phyloP scores from a whole-genome alignment of 2,329 filamentous ascomycete genomes.

The Cercospora sojina region DNA sequence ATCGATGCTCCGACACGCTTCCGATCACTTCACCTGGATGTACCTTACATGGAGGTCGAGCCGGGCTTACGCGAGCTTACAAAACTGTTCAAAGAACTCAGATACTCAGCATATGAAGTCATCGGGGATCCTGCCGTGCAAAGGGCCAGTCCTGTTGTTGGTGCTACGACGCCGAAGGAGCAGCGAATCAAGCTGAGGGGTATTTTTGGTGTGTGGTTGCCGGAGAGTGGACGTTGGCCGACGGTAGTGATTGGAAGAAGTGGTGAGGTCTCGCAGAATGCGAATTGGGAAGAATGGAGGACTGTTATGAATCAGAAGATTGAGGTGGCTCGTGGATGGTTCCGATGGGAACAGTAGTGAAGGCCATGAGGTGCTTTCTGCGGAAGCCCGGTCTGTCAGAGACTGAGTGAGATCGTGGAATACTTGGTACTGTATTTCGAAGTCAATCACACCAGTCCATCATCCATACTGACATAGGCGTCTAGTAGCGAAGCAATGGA shows the following conservation, averaged over 20 bases:
- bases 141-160: not conserved
- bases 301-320: not conserved
- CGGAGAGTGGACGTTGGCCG: not conserved
- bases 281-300: not conserved
- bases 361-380: too few species aligned
- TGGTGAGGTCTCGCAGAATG: not conserved
- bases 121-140: not conserved
- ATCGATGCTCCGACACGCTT: not conserved
- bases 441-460: too few species aligned
- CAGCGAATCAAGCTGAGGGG: not conserved
- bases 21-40: not conserved
- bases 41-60: not conserved
- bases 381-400: too few species aligned
- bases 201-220: not conserved
- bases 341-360: not conserved
- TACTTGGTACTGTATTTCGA: too few species aligned
- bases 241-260: not conserved
- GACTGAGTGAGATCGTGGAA: too few species aligned
- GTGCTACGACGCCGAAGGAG: not conserved
- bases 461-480: too few species aligned
- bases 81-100: not conserved
- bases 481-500: too few species aligned
- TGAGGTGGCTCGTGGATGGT: not conserved
- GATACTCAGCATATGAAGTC: not conserved
- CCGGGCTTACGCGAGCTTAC: not conserved